Conservation (phyloP, 768 basidiomycete genomes). For the Lactarius hengduanensis region DNA sequence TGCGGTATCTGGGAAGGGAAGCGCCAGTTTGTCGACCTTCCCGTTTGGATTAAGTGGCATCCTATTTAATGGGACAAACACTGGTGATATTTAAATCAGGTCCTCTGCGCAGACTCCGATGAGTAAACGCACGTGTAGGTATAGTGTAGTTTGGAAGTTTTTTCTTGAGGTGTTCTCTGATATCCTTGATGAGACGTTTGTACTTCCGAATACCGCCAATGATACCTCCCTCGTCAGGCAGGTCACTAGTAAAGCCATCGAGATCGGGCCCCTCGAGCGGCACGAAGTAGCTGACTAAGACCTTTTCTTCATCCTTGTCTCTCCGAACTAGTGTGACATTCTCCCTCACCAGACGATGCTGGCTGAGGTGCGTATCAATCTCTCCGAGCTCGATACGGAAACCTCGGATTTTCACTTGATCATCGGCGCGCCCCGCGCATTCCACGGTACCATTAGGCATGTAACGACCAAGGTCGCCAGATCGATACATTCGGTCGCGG, state of each 20-base stretch:
- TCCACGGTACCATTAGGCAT: constrained; percentile 90
- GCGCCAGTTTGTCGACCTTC: constrained; percentile 96
- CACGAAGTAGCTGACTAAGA: constrained; percentile 95
- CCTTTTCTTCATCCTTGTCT: constrained; percentile 99
- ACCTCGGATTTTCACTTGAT: constrained; percentile 98
- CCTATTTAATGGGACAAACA: constrained; percentile 89
- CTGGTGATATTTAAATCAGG: constrained; percentile 41
- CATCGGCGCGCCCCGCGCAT: constrained; percentile 95
- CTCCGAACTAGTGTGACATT: constrained; percentile 95
- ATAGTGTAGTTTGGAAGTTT: constrained; percentile 95
- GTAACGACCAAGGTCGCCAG: constrained; percentile 95
- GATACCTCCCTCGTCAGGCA: constrained; percentile 51
- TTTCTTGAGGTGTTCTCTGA: constrained; percentile 93
- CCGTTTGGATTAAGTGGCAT: constrained; percentile 99
- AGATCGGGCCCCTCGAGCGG: constrained; percentile 71
- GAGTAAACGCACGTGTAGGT: constrained; percentile 66
- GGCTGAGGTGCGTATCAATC: constrained; percentile 93
- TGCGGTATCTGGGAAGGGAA: constrained; percentile 97
- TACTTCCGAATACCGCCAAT: constrained; percentile 82
- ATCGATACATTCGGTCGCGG: constrained; percentile 95
- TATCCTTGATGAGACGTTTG: constrained; percentile 84
- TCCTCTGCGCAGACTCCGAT: constrained; percentile 14
- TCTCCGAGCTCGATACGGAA: constrained; percentile 99
- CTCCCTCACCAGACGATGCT: constrained; percentile 92
- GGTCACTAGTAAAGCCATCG: constrained; percentile 69